These are phyloP conservation scores for Papiliotrema flavescens DNA, from an alignment of 1,284 basidiomycete species.

Conservation along the genomic window DNA sequence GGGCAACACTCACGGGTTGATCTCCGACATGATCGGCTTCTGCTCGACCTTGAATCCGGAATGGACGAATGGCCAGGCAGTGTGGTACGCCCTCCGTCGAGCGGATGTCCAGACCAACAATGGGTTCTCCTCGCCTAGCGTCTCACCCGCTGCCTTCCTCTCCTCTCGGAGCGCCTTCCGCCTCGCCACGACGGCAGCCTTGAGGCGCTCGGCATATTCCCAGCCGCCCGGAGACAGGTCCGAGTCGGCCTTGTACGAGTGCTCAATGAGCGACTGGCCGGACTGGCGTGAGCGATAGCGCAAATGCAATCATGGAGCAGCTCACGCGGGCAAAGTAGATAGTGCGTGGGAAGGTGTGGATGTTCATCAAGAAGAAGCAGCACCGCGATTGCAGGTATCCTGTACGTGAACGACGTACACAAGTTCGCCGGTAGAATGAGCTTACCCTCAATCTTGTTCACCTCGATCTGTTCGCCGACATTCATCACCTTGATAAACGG, in stretches of 20 bases:
- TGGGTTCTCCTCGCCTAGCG: constrained; percentile 58
- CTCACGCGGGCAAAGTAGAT: constrained; percentile 89
- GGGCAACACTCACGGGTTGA: constrained; percentile 65
- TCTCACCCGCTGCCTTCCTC: constrained; percentile 57
- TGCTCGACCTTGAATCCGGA: constrained; percentile 75
- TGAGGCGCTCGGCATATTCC: constrained; percentile 86
- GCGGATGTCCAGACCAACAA: constrained; percentile 97
- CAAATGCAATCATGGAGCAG: constrained; percentile 2
- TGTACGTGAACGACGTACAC: constrained; percentile 5
- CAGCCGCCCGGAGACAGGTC: constrained; percentile 91
- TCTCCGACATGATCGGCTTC: constrained; percentile 93
- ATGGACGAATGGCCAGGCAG: constrained; percentile 88
- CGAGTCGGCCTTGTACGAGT: constrained; percentile 97
- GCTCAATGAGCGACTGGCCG: constrained; percentile 93
- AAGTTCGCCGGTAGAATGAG: background rate
- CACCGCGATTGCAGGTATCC: constrained; percentile 66
- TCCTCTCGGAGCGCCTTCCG: constrained; percentile 58
- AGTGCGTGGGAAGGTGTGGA: constrained; percentile 83
- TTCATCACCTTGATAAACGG: constrained; percentile 97
- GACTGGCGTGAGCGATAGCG: constrained; percentile 55
- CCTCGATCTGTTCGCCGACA: constrained; percentile 89
- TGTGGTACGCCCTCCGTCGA: constrained; percentile 85
- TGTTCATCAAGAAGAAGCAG: constrained; percentile 86
- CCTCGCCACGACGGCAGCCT: constrained; percentile 76
- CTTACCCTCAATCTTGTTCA: constrained; percentile 63